Evolutionary conservation across 1,284 basidiomycete species (phyloP).

Genomic region (Puccinia triticina): DNA sequence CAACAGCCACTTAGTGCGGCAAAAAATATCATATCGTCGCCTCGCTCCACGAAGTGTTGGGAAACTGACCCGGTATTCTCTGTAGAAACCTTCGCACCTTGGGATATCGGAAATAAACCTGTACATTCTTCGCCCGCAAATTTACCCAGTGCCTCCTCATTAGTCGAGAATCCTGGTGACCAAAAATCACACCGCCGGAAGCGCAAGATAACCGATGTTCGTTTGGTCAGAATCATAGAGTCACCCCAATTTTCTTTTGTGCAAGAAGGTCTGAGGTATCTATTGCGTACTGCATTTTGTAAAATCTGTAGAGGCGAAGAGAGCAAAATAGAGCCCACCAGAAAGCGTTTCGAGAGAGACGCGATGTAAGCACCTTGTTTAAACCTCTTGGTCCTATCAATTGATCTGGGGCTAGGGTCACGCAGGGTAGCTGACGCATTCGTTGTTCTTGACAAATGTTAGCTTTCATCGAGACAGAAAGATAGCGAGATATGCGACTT

Average conservation of each 20-base stretch:
- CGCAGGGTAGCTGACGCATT: not conserved
- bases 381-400: not conserved
- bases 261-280: not conserved
- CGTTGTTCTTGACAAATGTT: not conserved
- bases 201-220: constrained; percentile 33
- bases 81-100: not conserved
- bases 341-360: constrained; percentile 34
- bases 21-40: not conserved
- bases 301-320: constrained; percentile 12
- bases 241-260: not conserved
- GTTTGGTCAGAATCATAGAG: not conserved
- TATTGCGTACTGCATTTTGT: not conserved
- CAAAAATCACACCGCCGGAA: constrained; percentile 4
- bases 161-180: not conserved
- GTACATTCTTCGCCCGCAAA: not conserved
- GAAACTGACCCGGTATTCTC: not conserved
- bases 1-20: not conserved
- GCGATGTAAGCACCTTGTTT: constrained; percentile 16
- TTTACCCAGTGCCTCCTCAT: not conserved
- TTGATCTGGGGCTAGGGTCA: not conserved
- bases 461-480: not conserved
- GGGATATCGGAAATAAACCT: not conserved
- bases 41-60: too few relatives aligned
- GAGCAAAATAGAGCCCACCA: constrained; percentile 43
- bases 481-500: not conserved